Conservation (phyloP, 148 eudicot genomes). For the Camellia sinensis region DNA sequence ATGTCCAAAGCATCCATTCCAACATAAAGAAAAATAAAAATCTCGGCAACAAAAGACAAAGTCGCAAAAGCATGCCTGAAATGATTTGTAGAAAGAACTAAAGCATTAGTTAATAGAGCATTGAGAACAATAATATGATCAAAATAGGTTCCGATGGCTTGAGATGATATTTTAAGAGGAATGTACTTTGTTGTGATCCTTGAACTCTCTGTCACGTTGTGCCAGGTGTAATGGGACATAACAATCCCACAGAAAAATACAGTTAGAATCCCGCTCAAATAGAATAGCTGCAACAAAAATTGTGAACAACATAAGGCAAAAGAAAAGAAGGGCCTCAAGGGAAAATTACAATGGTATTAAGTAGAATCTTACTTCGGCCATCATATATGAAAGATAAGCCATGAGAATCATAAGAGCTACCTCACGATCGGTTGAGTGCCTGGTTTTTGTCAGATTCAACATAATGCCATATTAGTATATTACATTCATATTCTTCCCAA, state of each 20-base stretch:
- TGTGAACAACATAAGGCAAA: constrained; percentile 6
- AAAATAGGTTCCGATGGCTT: background rate
- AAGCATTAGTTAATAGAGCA: background rate
- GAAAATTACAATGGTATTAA: background rate
- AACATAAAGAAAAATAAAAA: constrained; percentile 72
- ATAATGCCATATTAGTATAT: background rate
- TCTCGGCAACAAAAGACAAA: constrained; percentile 76
- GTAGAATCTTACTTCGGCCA: constrained; percentile 63
- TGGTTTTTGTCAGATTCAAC: constrained; percentile 28
- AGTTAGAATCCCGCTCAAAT: constrained; percentile 81
- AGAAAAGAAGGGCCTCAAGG: background rate
- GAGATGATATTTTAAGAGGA: constrained; percentile 8
- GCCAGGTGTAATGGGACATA: constrained; percentile 95
- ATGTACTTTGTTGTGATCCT: constrained; percentile 79
- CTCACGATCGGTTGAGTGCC: constrained; percentile 89
- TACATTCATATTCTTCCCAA: background rate
- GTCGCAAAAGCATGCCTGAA: constrained; percentile 90
- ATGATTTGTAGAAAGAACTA: constrained; percentile 5
- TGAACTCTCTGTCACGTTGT: constrained; percentile 79
- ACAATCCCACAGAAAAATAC: constrained; percentile 93
- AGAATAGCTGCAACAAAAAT: constrained; percentile 55
- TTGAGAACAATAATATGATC: background rate
- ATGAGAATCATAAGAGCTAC: constrained; percentile 87
- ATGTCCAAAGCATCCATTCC: constrained; percentile 96
- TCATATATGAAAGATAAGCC: constrained; percentile 84